These are phyloP conservation scores for Pichia inconspicua DNA, from an alignment of 1,139 yeast genomes.

Conservation along the genomic window DNA sequence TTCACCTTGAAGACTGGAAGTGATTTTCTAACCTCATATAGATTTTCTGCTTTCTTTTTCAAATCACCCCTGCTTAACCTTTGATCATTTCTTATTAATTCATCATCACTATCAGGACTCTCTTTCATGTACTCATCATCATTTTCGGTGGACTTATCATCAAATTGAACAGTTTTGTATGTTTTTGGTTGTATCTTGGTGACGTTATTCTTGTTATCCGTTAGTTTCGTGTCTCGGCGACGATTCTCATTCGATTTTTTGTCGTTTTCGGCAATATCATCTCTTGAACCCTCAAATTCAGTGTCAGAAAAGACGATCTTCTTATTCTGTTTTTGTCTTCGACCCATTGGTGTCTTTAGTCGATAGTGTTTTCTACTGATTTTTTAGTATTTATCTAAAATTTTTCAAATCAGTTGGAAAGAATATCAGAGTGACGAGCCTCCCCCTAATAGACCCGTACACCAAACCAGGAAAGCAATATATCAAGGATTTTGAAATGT, in stretches of 20 bases:
- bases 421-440: background rate
- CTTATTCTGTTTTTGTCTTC: conserved; percentile 18
- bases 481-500: background rate
- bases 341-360: conserved; percentile 4
- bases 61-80: conserved; percentile 21
- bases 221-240: background rate
- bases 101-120: conserved; percentile 19
- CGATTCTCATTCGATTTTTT: background rate
- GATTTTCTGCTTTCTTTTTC: conserved; percentile 36
- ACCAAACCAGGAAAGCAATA: background rate
- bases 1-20: conserved; percentile 75
- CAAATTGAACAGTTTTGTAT: conserved; percentile 9
- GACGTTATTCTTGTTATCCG: background rate
- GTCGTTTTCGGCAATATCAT: background rate
- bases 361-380: background rate
- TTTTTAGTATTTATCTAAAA: background rate
- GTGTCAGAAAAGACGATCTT: conserved; percentile 18
- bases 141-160: conserved; percentile 19
- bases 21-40: conserved; percentile 45
- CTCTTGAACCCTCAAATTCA: conserved; percentile 6
- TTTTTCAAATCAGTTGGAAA: background rate
- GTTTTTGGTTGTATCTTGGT: background rate
- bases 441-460: background rate
- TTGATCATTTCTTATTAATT: conserved; percentile 7
- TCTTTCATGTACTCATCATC: conserved; percentile 26